phyloP scores from a whole-genome alignment of 139 green algal genomes.

The Asterochloris erici region DNA sequence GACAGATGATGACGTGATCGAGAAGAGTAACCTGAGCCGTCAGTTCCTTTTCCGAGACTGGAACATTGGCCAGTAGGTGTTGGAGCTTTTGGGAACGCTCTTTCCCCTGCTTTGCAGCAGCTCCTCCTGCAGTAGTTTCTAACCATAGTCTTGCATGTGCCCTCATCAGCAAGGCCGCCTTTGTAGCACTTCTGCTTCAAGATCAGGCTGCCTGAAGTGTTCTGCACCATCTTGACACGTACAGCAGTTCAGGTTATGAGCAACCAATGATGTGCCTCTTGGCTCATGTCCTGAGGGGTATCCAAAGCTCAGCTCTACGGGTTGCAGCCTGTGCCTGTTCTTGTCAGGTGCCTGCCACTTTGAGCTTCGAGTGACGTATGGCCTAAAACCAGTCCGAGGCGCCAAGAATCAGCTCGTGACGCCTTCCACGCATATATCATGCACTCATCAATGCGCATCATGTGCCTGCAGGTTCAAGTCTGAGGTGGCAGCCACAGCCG shows the following conservation, averaged over 20 bases:
- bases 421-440: too few species aligned
- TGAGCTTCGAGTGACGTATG: constrained; percentile 77
- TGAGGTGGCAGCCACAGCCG: constrained; percentile 68
- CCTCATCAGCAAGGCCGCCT: not conserved
- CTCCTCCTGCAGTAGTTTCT: not conserved
- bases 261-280: too few species aligned
- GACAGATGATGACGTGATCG: constrained; percentile 97
- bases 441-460: too few species aligned
- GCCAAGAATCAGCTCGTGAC: too few species aligned
- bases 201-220: too few species aligned
- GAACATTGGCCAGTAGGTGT: constrained; percentile 82
- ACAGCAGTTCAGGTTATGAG: too few species aligned
- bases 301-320: too few species aligned
- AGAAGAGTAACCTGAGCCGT: constrained; percentile 95
- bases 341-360: constrained; percentile 27
- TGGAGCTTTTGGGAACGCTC: too few species aligned
- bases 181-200: too few species aligned
- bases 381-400: constrained; percentile 81
- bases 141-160: not conserved
- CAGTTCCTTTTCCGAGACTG: constrained; percentile 98
- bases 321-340: too few species aligned
- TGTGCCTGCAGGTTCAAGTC: constrained; percentile 69
- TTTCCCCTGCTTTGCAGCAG: not conserved
- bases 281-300: too few species aligned
- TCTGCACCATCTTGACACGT: too few species aligned